Conservation (phyloP, 495 filamentous ascomycete species). For the Neurospora terricola region DNA sequence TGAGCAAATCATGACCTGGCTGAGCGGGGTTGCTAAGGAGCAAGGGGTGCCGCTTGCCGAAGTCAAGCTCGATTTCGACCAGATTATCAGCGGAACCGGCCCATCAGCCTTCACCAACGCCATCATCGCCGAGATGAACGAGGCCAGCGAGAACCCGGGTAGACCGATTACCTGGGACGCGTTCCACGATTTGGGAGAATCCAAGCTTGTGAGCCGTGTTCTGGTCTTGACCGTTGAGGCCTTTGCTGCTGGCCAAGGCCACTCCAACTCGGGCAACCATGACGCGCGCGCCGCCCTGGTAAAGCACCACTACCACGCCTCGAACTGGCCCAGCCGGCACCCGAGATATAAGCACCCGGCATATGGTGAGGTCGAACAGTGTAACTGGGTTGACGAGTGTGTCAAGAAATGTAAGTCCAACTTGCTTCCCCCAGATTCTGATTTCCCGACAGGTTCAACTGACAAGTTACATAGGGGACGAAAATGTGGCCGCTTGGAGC, state of each 20-base stretch:
- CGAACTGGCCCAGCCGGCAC: constrained; percentile 49
- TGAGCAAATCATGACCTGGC: constrained; percentile 50
- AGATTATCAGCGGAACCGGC: constrained; percentile 57
- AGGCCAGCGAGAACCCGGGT: constrained; percentile 12
- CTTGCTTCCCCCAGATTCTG: neutral
- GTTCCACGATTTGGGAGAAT: constrained; percentile 50
- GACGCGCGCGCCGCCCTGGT: constrained; percentile 46
- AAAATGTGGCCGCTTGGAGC: constrained; percentile 38
- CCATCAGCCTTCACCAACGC: constrained; percentile 56
- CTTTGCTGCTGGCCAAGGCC: constrained; percentile 54
- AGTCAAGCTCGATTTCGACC: constrained; percentile 53
- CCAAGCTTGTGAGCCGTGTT: constrained; percentile 43
- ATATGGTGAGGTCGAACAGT: constrained; percentile 53
- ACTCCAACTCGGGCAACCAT: constrained; percentile 56
- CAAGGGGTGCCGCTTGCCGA: constrained; percentile 43
- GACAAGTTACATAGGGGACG: constrained; percentile 24
- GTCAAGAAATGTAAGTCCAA: constrained; percentile 33
- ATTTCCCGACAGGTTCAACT: neutral
- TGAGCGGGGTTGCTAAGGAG: constrained; percentile 42
- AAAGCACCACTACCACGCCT: constrained; percentile 56
- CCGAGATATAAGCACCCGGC: constrained; percentile 50
- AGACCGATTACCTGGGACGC: constrained; percentile 38
- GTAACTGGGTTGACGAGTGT: constrained; percentile 53
- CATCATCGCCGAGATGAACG: constrained; percentile 49
- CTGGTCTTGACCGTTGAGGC: constrained; percentile 54